Percentiles rank a stretch among this genome's conserved stretches.
These are phyloP conservation scores for Umbelopsis sp. DNA, from an alignment of 192 early-diverging fungal genomes.

Conservation along the genomic window DNA sequence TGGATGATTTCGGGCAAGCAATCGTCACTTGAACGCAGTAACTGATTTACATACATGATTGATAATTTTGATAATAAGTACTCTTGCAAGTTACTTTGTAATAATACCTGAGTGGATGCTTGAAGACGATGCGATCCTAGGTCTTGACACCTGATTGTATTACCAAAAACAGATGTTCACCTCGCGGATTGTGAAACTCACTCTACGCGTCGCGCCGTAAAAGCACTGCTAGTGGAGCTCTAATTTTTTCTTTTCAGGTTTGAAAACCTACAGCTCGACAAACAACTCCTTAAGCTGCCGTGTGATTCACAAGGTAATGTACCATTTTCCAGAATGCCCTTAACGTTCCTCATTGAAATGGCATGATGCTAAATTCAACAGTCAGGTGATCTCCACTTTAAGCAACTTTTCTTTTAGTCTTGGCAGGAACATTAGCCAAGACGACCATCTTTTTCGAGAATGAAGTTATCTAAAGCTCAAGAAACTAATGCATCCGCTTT, in stretches of 20 bases:
- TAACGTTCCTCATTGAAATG: neutral
- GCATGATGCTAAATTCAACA: neutral
- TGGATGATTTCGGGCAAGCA: too few relatives aligned
- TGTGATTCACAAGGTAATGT: neutral
- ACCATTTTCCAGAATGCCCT: neutral
- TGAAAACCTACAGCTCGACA: neutral
- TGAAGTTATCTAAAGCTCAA: slow-evolving; percentile 22
- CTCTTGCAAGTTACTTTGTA: too few relatives aligned
- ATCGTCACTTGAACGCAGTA: too few relatives aligned
- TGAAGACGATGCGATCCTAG: too few relatives aligned
- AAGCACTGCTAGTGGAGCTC: neutral
- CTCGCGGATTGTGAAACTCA: slow-evolving; percentile 1
- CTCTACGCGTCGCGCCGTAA: neutral
- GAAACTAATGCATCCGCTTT: slow-evolving; percentile 42
- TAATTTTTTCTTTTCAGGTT: neutral
- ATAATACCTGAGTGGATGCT: too few relatives aligned
- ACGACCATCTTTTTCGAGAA: slow-evolving; percentile 32
- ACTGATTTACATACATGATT: too few relatives aligned
- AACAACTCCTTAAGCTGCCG: neutral
- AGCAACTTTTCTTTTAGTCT: neutral
- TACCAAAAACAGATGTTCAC: neutral
- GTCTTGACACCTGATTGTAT: neutral
- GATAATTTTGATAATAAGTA: too few relatives aligned
- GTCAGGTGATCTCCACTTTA: slow-evolving; percentile 4
- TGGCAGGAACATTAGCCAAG: slow-evolving; percentile 16